These are phyloP conservation scores for Penicillium steckii DNA, from an alignment of 495 filamentous ascomycete genomes.

Conservation along the genomic window DNA sequence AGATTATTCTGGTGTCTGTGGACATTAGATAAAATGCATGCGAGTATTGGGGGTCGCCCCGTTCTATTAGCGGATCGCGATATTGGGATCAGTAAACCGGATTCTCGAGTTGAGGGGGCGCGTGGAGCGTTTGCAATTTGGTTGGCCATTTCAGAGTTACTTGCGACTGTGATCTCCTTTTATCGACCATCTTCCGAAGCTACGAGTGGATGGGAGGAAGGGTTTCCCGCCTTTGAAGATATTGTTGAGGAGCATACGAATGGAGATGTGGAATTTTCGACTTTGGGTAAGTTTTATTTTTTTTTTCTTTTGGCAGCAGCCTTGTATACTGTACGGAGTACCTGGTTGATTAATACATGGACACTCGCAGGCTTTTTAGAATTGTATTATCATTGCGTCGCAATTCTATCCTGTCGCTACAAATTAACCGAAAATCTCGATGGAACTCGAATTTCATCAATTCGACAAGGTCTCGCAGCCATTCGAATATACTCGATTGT, in stretches of 20 bases:
- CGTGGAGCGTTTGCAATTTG: slow-evolving; percentile 48
- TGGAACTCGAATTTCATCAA: slow-evolving; percentile 47
- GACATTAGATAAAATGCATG: slow-evolving; percentile 64
- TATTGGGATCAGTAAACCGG: slow-evolving; percentile 43
- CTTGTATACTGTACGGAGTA: not conserved
- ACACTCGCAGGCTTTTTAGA: slow-evolving; percentile 62
- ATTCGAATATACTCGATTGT: slow-evolving; percentile 63
- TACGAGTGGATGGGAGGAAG: slow-evolving; percentile 51
- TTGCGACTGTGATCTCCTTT: slow-evolving; percentile 65
- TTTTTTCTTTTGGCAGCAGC: not conserved
- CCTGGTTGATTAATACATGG: not conserved
- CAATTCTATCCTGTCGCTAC: slow-evolving; percentile 56
- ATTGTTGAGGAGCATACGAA: slow-evolving; percentile 53
- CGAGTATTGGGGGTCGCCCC: slow-evolving; percentile 62
- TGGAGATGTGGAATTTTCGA: slow-evolving; percentile 27
- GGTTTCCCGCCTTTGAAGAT: slow-evolving; percentile 67
- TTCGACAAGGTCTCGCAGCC: slow-evolving; percentile 62
- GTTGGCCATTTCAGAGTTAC: slow-evolving; percentile 51
- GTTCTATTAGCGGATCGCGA: slow-evolving; percentile 66
- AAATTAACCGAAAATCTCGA: slow-evolving; percentile 35
- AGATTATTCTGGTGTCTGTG: slow-evolving; percentile 66
- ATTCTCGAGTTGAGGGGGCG: not conserved
- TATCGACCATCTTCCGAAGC: slow-evolving; percentile 57
- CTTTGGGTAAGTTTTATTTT: slow-evolving; percentile 18
- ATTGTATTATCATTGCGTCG: slow-evolving; percentile 68